These are phyloP conservation scores for Schizochytrium sp. DNA, from an alignment of 108 stramenopile genomes.

Conservation along the genomic window DNA sequence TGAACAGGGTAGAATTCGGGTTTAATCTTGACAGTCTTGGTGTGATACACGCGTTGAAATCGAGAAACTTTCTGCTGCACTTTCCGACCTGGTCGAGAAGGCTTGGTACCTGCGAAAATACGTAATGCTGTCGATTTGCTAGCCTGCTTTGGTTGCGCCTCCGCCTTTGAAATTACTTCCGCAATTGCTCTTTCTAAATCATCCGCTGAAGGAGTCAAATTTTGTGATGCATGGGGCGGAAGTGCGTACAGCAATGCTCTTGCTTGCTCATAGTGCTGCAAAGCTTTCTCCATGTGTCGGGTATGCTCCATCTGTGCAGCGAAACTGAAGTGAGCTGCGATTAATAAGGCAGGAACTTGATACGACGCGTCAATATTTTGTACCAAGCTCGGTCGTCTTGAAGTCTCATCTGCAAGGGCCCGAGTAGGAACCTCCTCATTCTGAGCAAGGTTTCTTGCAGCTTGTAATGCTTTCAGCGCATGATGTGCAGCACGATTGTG, in stretches of 20 bases:
- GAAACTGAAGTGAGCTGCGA: conserved; percentile 36
- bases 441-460: not conserved
- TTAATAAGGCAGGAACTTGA: not conserved
- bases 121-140: not conserved
- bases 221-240: not conserved
- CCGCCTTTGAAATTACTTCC: too few relatives aligned
- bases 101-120: not conserved
- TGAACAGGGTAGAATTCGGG: too few relatives aligned
- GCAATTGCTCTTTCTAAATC: not conserved
- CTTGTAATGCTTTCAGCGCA: conserved; percentile 6
- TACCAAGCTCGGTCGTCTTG: not conserved
- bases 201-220: not conserved
- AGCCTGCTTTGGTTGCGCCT: too few relatives aligned
- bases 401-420: not conserved
- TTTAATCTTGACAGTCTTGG: not conserved
- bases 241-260: not conserved
- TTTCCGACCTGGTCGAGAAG: not conserved
- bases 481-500: conserved; percentile 29
- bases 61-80: not conserved
- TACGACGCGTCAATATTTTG: not conserved
- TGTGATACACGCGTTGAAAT: not conserved
- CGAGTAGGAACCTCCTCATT: not conserved
- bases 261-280: conserved; percentile 32
- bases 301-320: conserved; percentile 40
- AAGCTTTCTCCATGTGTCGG: not conserved